Conservation (phyloP, 345 rosid genomes). For the Ceriops zippeliana region DNA sequence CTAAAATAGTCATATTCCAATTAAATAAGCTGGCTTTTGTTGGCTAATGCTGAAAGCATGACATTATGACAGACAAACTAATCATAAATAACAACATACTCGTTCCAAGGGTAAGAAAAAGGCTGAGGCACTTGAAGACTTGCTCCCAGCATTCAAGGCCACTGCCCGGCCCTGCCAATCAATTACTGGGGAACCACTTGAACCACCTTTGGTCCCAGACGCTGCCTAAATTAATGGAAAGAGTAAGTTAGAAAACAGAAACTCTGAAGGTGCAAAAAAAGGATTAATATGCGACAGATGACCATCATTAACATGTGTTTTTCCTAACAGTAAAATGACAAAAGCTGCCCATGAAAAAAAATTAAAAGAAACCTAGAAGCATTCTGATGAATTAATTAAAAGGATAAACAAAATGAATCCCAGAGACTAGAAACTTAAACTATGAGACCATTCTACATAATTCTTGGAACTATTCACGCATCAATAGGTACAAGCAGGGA, state of each 20-base stretch:
- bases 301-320: too few species aligned
- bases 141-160: slow-evolving; percentile 97
- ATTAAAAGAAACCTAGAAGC: neutral
- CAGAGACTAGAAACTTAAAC: neutral
- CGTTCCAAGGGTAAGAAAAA: slow-evolving; percentile 85
- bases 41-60: neutral
- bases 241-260: neutral
- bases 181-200: slow-evolving; percentile 98
- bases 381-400: neutral
- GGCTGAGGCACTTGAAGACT: slow-evolving; percentile 82
- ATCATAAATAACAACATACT: slow-evolving; percentile 22
- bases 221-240: slow-evolving; percentile 61
- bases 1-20: too few species aligned
- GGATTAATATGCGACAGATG: too few species aligned
- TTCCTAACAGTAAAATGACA: neutral
- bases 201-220: slow-evolving; percentile 94
- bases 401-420: neutral
- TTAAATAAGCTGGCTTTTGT: too few species aligned
- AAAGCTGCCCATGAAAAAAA: neutral
- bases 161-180: slow-evolving; percentile 95
- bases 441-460: too few species aligned
- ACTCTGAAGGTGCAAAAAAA: neutral
- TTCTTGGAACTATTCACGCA: too few species aligned
- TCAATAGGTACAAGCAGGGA: neutral
- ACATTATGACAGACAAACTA: neutral